A percentile compares a stretch with the other conserved stretches of the same genome.
Evolutionary conservation across 345 rosid species (phyloP).

Genomic region (Eutrema heterophyllum): DNA sequence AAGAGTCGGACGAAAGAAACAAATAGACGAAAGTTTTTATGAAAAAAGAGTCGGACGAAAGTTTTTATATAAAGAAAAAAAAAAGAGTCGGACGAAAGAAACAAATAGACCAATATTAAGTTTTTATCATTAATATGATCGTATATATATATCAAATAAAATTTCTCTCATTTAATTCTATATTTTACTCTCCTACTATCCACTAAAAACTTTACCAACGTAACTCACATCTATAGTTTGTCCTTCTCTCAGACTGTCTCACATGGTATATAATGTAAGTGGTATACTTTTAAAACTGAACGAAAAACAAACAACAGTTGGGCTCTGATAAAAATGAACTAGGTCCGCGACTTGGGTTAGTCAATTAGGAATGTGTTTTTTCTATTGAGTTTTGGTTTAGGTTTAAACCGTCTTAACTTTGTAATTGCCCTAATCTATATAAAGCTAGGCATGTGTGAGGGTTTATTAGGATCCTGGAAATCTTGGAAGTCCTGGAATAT

Average conservation of each 20-base stretch:
- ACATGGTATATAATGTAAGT: background rate
- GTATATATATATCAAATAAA: background rate
- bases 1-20: slow-evolving; percentile 25
- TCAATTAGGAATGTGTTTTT: too few relatives aligned
- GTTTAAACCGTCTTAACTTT: too few relatives aligned
- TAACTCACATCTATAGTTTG: background rate
- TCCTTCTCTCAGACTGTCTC: slow-evolving; percentile 3
- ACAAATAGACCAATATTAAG: background rate
- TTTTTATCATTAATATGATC: background rate
- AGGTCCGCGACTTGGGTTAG: too few relatives aligned
- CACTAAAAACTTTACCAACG: background rate
- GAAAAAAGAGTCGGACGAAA: slow-evolving; percentile 14
- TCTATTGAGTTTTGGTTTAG: too few relatives aligned
- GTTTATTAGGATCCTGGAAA: too few relatives aligned
- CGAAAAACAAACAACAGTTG: slow-evolving; percentile 3
- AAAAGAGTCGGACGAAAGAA: slow-evolving; percentile 24
- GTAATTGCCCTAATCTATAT: too few relatives aligned
- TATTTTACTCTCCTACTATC: background rate
- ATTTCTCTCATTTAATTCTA: background rate
- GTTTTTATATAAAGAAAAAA: too few relatives aligned
- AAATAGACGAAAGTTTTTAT: background rate
- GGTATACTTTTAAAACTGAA: background rate
- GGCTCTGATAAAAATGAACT: too few relatives aligned
- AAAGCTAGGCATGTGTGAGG: too few relatives aligned
- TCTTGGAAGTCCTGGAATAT: too few relatives aligned